Evolutionary conservation across 192 early-diverging fungal genomes (phyloP).

Genomic region (Lobulomyces angularis): DNA sequence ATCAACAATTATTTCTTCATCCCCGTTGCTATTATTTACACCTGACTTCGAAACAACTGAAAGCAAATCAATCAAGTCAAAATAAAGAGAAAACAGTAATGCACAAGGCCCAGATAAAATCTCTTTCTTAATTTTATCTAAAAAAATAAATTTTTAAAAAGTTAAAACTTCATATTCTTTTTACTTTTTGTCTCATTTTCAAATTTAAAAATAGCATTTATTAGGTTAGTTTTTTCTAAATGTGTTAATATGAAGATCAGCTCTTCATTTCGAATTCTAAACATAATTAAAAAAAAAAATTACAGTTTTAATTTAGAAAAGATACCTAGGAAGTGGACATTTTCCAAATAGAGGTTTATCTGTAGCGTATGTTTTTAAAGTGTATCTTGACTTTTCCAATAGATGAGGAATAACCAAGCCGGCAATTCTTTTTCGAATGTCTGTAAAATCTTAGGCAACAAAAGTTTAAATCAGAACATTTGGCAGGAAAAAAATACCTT

Average conservation of each 20-base stretch:
- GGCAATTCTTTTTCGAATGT: slow-evolving; percentile 45
- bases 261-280: slow-evolving; percentile 48
- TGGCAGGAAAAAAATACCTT: background rate
- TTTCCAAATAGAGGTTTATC: slow-evolving; percentile 57
- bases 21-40: too few relatives aligned
- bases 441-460: slow-evolving; percentile 17
- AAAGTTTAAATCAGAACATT: background rate
- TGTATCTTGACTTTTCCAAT: slow-evolving; percentile 43
- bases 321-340: slow-evolving; percentile 54
- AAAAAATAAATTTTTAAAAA: too few relatives aligned
- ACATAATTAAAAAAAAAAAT: background rate
- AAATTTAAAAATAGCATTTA: too few relatives aligned
- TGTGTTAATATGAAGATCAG: slow-evolving; percentile 36
- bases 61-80: too few relatives aligned
- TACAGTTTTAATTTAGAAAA: slow-evolving; percentile 8
- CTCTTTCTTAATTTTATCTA: too few relatives aligned
- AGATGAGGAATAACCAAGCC: slow-evolving; percentile 45
- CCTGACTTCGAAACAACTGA: too few relatives aligned
- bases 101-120: too few relatives aligned
- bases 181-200: too few relatives aligned
- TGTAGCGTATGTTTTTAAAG: slow-evolving; percentile 44
- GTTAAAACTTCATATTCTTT: too few relatives aligned
- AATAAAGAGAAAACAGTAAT: too few relatives aligned
- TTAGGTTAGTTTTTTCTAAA: too few relatives aligned
- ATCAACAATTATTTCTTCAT: too few relatives aligned